Percentiles rank a stretch among this genome's conserved stretches.
phyloP scores from a whole-genome alignment of 1,139 yeast genomes.

The Scheffersomyces insectosa region DNA sequence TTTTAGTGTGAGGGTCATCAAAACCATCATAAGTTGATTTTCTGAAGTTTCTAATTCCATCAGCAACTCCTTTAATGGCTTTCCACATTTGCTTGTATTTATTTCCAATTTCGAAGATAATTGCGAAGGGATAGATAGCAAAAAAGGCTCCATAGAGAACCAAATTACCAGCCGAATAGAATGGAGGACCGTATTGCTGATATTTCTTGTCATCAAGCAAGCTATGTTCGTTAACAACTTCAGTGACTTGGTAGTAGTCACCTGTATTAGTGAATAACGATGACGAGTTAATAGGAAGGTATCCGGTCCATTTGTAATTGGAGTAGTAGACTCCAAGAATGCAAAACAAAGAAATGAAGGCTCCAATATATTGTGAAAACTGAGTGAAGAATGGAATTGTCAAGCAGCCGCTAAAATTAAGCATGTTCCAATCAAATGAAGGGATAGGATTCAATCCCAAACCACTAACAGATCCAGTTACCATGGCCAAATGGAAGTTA shows the following conservation, averaged over 20 bases:
- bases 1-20: slow-evolving; percentile 19
- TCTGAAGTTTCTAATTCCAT: slow-evolving; percentile 7
- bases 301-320: slow-evolving; percentile 42
- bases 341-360: slow-evolving; percentile 31
- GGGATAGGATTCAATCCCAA: slow-evolving; percentile 61
- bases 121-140: slow-evolving; percentile 44
- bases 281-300: slow-evolving; percentile 42
- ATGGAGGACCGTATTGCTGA: slow-evolving; percentile 39
- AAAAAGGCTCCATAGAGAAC: slow-evolving; percentile 44
- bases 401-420: slow-evolving; percentile 15
- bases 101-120: slow-evolving; percentile 11
- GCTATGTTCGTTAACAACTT: slow-evolving; percentile 8
- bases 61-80: slow-evolving; percentile 10
- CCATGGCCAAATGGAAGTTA: slow-evolving; percentile 46
- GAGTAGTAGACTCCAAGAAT: slow-evolving; percentile 35
- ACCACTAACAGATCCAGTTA: slow-evolving; percentile 56
- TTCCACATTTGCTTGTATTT: slow-evolving; percentile 7
- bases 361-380: slow-evolving; percentile 39
- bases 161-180: slow-evolving; percentile 44
- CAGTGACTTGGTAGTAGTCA: slow-evolving; percentile 31
- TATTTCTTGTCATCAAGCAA: slow-evolving; percentile 28
- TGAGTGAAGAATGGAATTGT: slow-evolving; percentile 33
- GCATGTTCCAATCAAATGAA: slow-evolving; percentile 52
- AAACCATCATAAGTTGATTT: slow-evolving; percentile 17
- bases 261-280: slow-evolving; percentile 38